Evolutionary conservation across 2,329 filamentous ascomycete species (phyloP), one percentile per base, ranked within the genome.

Genomic region (Trichoderma sp.): DNA sequence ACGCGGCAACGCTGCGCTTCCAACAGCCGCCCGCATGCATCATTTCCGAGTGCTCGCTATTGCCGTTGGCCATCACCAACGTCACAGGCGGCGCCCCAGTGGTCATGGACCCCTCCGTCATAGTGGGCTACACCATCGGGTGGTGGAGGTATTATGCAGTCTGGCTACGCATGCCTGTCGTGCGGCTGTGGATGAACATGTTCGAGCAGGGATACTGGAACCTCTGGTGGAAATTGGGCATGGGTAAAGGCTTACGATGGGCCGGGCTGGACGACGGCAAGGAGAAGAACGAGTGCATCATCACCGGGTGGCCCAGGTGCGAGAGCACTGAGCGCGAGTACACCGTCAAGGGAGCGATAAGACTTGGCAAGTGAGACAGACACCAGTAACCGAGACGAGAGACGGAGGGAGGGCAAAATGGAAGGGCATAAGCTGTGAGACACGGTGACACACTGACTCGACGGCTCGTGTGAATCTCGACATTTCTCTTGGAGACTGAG

Each of bases 71-170:
- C 39, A 68, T 70, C 54, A 64, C 59, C 21, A 70, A 70, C 24
- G 24, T n/a, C 16, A 70, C 68, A 26, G 68, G 68, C 52, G 68
- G 68, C n/a, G 64, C 68, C 7, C 68, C 68, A 2, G 59, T 70
- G 28, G 68, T 70, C 28, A 39, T 68, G 65, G 68, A 70, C 24
- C 58, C 68, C 24, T 58, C 68, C 28, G 68, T 68, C 8, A 32
- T 70, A 18, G 68, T 70, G 51, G 65, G 58, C 18, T 70, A 70
- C 43, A 68, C 18, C 52, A 39, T 68, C 49, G 58, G 68, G 51
- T 68, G 65, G 68, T 70, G 68, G 68, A 70, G 54, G 51, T 70
- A 68, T 49, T 70, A 70, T 39, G 68, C 68, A 5, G 64, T 70
- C 37, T 70, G 68, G 68, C 65, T 70, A 18, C 68, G 68, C 43